Percentiles rank a stretch among this genome's conserved stretches.
These are phyloP conservation scores for Angophora floribunda DNA, from an alignment of 345 rosid genomes.

Conservation along the genomic window DNA sequence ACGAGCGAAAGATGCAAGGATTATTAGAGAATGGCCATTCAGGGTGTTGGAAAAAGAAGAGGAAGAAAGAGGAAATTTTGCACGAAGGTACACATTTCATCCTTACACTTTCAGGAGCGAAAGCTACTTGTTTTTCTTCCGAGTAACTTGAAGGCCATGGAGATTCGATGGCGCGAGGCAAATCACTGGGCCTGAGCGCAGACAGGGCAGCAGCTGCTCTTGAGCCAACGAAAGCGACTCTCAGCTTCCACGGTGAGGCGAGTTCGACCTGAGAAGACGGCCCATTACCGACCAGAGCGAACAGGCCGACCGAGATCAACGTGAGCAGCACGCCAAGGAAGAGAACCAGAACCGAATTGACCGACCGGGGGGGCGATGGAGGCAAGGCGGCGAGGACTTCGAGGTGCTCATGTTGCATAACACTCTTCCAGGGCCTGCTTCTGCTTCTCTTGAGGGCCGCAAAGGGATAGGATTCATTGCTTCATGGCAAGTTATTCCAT, in stretches of 20 bases:
- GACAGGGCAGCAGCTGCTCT: not conserved
- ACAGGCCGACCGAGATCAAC: not conserved
- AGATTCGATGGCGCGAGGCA: not conserved
- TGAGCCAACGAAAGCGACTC: not conserved
- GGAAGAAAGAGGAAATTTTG: not conserved
- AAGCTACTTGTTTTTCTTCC: not conserved
- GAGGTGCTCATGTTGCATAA: not conserved
- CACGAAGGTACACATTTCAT: not conserved
- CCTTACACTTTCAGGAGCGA: not conserved
- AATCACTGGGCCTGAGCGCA: not conserved
- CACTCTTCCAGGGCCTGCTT: not conserved
- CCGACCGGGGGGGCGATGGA: not conserved
- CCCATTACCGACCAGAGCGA: not conserved
- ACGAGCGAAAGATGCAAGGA: not conserved
- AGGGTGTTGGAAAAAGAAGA: not conserved
- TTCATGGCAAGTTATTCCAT: not conserved
- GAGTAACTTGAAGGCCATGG: not conserved
- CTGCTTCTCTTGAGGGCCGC: not conserved
- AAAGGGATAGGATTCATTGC: conserved; percentile 1
- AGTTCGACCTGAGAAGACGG: not conserved
- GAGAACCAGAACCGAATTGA: not conserved
- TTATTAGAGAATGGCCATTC: not conserved
- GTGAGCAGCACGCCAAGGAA: not conserved
- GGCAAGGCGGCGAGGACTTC: not conserved
- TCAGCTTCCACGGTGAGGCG: not conserved